These are phyloP conservation scores for Pilobolus umbonatus DNA, from an alignment of 192 early-diverging fungal species.

Conservation along the genomic window DNA sequence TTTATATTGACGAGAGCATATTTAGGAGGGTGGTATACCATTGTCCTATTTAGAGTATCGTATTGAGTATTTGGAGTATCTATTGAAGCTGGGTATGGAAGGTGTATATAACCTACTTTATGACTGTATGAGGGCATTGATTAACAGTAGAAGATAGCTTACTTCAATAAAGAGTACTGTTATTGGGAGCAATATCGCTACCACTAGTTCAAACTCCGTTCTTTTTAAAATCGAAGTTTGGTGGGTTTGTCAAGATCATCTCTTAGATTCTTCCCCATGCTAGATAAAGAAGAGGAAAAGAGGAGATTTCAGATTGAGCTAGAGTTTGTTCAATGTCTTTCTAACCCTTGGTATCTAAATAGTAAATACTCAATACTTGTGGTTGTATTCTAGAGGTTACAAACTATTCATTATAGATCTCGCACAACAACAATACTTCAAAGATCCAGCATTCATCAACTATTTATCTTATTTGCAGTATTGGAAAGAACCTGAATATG, in stretches of 20 bases:
- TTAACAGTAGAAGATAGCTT: neutral
- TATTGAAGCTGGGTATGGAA: no score
- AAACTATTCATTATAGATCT: slow-evolving; percentile 45
- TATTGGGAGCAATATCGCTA: neutral
- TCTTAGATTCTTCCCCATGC: neutral
- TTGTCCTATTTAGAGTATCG: no score
- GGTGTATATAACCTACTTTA: no score
- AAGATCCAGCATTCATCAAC: slow-evolving; percentile 79
- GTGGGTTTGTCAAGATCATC: no score
- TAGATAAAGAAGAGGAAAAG: slow-evolving; percentile 25
- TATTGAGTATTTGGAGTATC: no score
- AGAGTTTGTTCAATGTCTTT: slow-evolving; percentile 92
- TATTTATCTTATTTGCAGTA: slow-evolving; percentile 90
- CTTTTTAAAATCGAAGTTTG: no score
- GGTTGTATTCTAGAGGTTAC: neutral
- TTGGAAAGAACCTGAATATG: slow-evolving; percentile 87
- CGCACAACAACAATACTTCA: slow-evolving; percentile 84
- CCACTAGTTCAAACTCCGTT: neutral
- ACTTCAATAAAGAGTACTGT: neutral
- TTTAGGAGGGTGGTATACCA: no score
- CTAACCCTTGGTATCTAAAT: slow-evolving; percentile 93
- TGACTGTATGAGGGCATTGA: no score
- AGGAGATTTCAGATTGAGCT: slow-evolving; percentile 83
- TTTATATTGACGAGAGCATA: no score
- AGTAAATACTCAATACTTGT: slow-evolving; percentile 37